Evolutionary conservation across 2,329 filamentous ascomycete species (phyloP).

Genomic region (Xylariaceae sp.): DNA sequence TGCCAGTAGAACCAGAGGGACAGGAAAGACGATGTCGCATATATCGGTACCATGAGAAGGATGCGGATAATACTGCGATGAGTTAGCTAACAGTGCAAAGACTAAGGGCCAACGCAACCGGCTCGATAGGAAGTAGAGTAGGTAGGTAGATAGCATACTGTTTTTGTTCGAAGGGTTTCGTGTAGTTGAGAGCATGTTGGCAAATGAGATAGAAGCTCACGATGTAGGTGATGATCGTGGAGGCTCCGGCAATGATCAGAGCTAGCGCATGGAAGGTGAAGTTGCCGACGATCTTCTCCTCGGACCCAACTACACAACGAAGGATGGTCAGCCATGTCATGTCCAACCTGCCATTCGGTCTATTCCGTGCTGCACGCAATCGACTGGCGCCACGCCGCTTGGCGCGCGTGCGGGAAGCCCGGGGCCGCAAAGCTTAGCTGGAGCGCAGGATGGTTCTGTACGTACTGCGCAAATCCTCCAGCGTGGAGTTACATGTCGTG

Average conservation of each 20-base stretch:
- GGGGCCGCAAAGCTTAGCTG: conserved; percentile 18
- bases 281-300: conserved; percentile 42
- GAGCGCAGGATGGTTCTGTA: conserved; percentile 11
- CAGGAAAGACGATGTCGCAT: conserved; percentile 68
- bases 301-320: conserved; percentile 40
- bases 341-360: not conserved
- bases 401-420: conserved; percentile 22
- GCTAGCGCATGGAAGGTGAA: conserved; percentile 53
- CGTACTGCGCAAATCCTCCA: conserved; percentile 34
- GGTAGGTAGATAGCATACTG: conserved; percentile 33
- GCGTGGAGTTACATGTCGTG: conserved; percentile 34
- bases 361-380: conserved; percentile 6
- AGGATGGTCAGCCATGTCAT: conserved; percentile 26
- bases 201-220: conserved; percentile 53
- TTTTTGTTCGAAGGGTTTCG: conserved; percentile 54
- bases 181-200: conserved; percentile 57
- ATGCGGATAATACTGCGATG: conserved; percentile 66
- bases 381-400: conserved; percentile 14
- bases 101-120: not conserved
- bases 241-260: conserved; percentile 45
- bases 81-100: conserved; percentile 35
- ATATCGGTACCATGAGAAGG: conserved; percentile 81
- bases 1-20: conserved; percentile 70
- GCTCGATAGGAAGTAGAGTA: not conserved
- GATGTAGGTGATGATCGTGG: conserved; percentile 46